Base-by-base conservation (phyloP, 2,329 filamentous ascomycete genomes). In the Ophiocordyceps camponoti-saundersi region DNA sequence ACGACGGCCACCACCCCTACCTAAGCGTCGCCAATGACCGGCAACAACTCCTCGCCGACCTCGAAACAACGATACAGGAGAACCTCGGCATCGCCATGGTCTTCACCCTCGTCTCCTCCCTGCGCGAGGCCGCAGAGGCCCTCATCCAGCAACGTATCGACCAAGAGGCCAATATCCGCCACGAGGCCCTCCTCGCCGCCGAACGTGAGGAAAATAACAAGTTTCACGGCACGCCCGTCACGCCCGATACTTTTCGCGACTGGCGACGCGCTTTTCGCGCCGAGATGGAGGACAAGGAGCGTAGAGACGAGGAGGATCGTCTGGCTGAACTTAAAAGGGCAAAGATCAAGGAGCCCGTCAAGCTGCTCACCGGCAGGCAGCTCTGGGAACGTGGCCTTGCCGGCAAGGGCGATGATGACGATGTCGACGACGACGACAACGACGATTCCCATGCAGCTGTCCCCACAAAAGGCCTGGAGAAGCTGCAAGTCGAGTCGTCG, bases 31-130 rank as follows among this genome's bases (percentile, higher is more conserved):
- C 82, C 56, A 79, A 83, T 44, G 92, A 98, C 70, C 87, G 86
- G 60, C 71, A 77, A 18, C 65, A 66, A 46, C 77, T 98, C 15
- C 75, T 96, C 16, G 71, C 79, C 45, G 74, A 76, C 1, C 70
- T 96, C 13, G 64, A 78, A 39, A 79, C 82, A 16, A 85, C 82
- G 0, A 83, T 95, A 34, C 81, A 92, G 61, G 92, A 98, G 63
- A 96, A 89, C 55, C 67, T 96, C 49, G 92, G 92, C 51, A 96
- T 96, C 82, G 85, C 88, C 47, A 98, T 98, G 92, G 70, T 98
- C 1, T 98, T 96, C 65, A 87, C 90, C 0, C 69, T 98, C 22
- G 83, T 93, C 47, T 86, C 84, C 15, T 79, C 83, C 0, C 68
- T 98, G 50, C 96, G 95, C 61, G 92, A 98, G 49, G 73, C 77